These are phyloP conservation scores for Fusarium circinatum DNA, from an alignment of 2,329 filamentous ascomycete species.

Conservation along the genomic window DNA sequence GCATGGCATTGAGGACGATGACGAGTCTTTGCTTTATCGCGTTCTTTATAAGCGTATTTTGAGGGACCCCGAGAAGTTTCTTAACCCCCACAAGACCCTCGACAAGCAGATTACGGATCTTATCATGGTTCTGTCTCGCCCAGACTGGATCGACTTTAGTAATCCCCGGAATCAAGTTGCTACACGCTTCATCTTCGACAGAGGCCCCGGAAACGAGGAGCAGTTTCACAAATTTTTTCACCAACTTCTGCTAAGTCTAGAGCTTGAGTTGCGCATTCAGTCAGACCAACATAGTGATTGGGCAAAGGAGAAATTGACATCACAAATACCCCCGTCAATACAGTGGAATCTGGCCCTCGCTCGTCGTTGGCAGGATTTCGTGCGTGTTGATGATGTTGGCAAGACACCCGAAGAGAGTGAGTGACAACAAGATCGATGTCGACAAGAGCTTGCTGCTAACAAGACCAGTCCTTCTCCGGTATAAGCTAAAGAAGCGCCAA, in stretches of 20 bases:
- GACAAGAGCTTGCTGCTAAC: background rate
- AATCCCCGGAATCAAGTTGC: constrained; percentile 76
- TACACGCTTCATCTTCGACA: constrained; percentile 76
- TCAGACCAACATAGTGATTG: constrained; percentile 68
- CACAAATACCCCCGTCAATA: constrained; percentile 74
- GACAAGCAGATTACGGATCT: constrained; percentile 79
- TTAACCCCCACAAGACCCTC: constrained; percentile 70
- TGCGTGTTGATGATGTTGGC: constrained; percentile 72
- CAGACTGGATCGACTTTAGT: constrained; percentile 79
- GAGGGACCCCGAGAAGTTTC: constrained; percentile 71
- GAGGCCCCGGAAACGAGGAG: constrained; percentile 62
- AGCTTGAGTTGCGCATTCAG: constrained; percentile 77
- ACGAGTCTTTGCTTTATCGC: constrained; percentile 68
- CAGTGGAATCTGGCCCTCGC: constrained; percentile 80
- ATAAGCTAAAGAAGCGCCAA: constrained; percentile 73
- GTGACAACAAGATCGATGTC: constrained; percentile 20
- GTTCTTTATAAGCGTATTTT: constrained; percentile 75
- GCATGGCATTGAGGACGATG: constrained; percentile 64
- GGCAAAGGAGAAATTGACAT: constrained; percentile 71
- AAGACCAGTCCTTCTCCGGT: constrained; percentile 65
- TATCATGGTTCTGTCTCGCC: constrained; percentile 73
- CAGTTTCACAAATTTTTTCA: constrained; percentile 77
- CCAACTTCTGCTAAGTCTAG: constrained; percentile 78
- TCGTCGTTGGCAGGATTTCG: constrained; percentile 76
- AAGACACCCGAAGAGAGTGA: constrained; percentile 61